Evolutionary conservation across 2,329 filamentous ascomycete species (phyloP).

Genomic region (Colletotrichum cordylinicola): DNA sequence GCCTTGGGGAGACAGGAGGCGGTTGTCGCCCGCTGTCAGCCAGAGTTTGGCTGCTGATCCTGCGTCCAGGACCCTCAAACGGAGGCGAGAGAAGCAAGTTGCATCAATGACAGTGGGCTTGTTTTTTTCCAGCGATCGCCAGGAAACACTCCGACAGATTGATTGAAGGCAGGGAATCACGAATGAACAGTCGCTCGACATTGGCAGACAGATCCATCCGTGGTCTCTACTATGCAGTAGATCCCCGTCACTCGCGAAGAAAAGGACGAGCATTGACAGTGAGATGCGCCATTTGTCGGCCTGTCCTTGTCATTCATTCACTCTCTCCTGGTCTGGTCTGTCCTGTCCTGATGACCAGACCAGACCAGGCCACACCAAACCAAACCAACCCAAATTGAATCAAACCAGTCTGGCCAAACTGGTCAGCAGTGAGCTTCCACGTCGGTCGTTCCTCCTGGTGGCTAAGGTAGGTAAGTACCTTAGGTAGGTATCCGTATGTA

Average conservation of each 20-base stretch:
- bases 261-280: background rate
- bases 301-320: background rate
- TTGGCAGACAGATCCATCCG: background rate
- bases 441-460: background rate
- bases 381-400: background rate
- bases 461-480: background rate
- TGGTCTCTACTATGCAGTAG: background rate
- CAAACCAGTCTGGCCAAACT: background rate
- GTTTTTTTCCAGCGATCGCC: background rate
- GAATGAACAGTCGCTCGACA: background rate
- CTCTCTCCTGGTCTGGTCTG: background rate
- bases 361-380: background rate
- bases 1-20: constrained; percentile 10
- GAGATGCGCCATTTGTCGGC: background rate
- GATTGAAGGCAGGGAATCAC: background rate
- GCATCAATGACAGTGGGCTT: background rate
- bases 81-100: constrained; percentile 13
- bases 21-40: constrained; percentile 13
- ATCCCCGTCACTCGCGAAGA: background rate
- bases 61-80: background rate
- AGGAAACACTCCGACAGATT: background rate
- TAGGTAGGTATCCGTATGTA: background rate
- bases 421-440: background rate
- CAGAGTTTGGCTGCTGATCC: background rate
- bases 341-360: background rate